Base-by-base conservation (phyloP, 2,329 filamentous ascomycete species). In the Microcyclospora pomicola region DNA sequence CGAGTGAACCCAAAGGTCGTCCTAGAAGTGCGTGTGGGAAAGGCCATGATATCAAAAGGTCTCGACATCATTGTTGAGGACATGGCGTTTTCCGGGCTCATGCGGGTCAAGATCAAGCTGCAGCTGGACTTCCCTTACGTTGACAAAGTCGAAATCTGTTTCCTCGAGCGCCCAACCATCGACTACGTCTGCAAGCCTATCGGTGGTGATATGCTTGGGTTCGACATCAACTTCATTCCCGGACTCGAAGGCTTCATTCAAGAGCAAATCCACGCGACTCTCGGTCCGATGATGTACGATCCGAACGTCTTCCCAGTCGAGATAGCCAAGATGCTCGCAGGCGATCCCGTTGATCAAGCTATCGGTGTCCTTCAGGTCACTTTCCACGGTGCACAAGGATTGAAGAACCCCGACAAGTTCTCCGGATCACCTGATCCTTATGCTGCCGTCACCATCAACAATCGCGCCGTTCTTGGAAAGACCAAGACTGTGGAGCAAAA, bases 171-270 rank as follows among this genome's bases (percentile, higher is more conserved):
- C 27, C 91, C 91, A 9, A 78, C 73, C 1, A 87, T 98, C 47
- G 91, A 98, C 63, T 98, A 96, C 56, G 87, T 93, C 41, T 95
- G 91, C 71, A 98, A 98, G 61, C 91, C 91, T 2, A 73, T 98
- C 11, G 91, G 91, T 50, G 92, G 92, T 43, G 91, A 98, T 43
- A 87, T 74, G 2, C 84, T 98, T 47, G 91, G 91, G 30, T 95
- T 98, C 58, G 91, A 98, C 55, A 96, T 98, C 70, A 96, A 95
- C 65, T 95, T 98, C 62, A 92, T 98, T 49, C 91, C 91, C 13
- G 88, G 88, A 49, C 72, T 98, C 15, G 87, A 96, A 60, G 73
- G 61, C 40, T 98, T 98, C 62, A 98, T 98, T 52, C 77, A 83
- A 57, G 91, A 98, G 51, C 85, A 93, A 64, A 93, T 98, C 37